A percentile compares a stretch with the other conserved stretches of the same genome.
These are phyloP conservation scores for Echinochloa phyllopogon DNA, from an alignment of 176 grass and related monocot species.

Conservation along the genomic window DNA sequence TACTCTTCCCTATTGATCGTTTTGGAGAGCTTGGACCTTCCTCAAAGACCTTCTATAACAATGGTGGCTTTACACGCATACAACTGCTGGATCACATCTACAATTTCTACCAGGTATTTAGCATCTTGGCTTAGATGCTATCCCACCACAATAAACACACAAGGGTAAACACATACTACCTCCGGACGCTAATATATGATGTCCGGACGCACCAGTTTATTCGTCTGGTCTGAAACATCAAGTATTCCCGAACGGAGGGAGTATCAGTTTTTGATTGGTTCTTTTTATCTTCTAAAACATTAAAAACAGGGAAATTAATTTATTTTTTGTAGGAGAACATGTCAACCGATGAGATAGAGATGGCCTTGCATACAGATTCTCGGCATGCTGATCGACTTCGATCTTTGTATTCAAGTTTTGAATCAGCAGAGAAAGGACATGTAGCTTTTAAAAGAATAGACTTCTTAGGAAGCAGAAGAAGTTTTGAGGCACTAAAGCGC, in stretches of 20 bases:
- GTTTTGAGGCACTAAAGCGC: slow-evolving; percentile 89
- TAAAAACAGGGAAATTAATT: not conserved
- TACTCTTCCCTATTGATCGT: slow-evolving; percentile 97
- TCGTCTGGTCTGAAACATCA: too few relatives aligned
- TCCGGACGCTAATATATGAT: too few relatives aligned
- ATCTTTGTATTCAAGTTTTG: slow-evolving; percentile 61
- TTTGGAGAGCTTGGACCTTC: slow-evolving; percentile 86
- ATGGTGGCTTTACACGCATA: slow-evolving; percentile 76
- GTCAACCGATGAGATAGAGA: slow-evolving; percentile 64
- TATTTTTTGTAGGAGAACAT: slow-evolving; percentile 74
- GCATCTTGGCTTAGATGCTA: not conserved
- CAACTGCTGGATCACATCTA: slow-evolving; percentile 85
- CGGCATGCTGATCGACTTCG: slow-evolving; percentile 90
- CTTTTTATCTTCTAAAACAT: not conserved
- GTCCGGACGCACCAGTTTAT: too few relatives aligned
- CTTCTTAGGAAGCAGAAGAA: slow-evolving; percentile 90
- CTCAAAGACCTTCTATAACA: slow-evolving; percentile 83
- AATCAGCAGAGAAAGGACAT: slow-evolving; percentile 66
- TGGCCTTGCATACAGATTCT: slow-evolving; percentile 93
- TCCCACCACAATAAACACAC: not conserved
- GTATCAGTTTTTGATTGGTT: not conserved
- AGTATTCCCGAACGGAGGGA: too few relatives aligned
- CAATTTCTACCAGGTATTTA: slow-evolving; percentile 88
- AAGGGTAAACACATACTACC: too few relatives aligned
- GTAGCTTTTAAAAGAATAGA: slow-evolving; percentile 82